Conservation (phyloP, 768 basidiomycete genomes). For the Tulasnella sp. region DNA sequence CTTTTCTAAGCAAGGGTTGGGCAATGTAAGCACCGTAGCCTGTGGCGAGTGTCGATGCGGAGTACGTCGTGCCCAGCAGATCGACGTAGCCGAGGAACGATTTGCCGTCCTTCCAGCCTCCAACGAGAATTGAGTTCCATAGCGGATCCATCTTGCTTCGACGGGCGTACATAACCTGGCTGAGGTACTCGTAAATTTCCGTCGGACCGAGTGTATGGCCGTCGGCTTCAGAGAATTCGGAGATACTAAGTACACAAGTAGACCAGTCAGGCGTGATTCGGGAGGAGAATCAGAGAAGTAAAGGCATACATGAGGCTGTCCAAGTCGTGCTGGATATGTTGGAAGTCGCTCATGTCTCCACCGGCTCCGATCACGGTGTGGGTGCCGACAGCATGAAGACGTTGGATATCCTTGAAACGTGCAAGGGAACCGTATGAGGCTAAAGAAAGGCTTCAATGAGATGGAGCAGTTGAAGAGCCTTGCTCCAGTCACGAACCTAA, state of each 20-base stretch:
- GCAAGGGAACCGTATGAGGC: constrained; percentile 97
- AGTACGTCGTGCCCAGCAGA: constrained; percentile 91
- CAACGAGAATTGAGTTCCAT: constrained; percentile 92
- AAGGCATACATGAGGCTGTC: constrained; percentile 50
- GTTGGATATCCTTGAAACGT: constrained; percentile 87
- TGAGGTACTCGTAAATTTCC: constrained; percentile 87
- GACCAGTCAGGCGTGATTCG: neutral
- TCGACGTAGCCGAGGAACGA: constrained; percentile 92
- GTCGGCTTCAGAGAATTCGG: constrained; percentile 70
- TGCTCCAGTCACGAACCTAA: constrained; percentile 66
- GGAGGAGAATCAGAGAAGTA: neutral
- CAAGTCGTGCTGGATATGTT: constrained; percentile 73
- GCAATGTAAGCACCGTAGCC: constrained; percentile 92
- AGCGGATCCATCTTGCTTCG: constrained; percentile 84
- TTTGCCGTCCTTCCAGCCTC: constrained; percentile 77
- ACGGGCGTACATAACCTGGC: constrained; percentile 81
- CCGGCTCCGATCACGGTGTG: constrained; percentile 84
- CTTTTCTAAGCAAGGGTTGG: constrained; percentile 80
- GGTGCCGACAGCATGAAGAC: constrained; percentile 72
- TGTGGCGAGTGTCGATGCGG: constrained; percentile 85
- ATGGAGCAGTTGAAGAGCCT: neutral
- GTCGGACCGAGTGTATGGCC: constrained; percentile 72
- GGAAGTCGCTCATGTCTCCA: constrained; percentile 98
- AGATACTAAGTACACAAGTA: constrained; percentile 22
- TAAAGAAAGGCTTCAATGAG: constrained; percentile 22